Evolutionary conservation across 306 rosid species (phyloP), one percentile per base, ranked within the genome.

Genomic region (Rosa rugosa): DNA sequence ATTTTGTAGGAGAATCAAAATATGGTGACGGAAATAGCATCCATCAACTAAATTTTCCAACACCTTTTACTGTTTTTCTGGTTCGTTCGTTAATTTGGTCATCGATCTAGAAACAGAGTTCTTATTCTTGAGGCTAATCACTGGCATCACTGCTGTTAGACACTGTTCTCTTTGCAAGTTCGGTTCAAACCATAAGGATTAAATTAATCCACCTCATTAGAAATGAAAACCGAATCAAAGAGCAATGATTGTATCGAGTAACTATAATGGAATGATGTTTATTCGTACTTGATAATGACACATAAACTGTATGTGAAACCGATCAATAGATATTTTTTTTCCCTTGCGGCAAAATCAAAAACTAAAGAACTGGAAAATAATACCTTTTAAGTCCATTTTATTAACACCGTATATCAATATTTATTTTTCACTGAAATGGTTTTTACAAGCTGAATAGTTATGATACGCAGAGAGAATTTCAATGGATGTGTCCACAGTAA

Each of bases 81-180:
- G 17, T 59, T 57, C 2, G 66, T 25, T 60, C 67, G 67, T 60
- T 60, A 60, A 4, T 8, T 13, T 60, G 17, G 38, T 60, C 18
- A 25, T 60, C 57, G 57, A 16, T 51, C 36, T 60, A 31, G 40
- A 60, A 27, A 18, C 60, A 53, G 6, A 53, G 9, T 54, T 17
- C 60, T 63, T 31, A 16, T 13, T 31, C 44, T 31, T 64, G 44
- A 31, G 44, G 44, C 44, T 63, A 14, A 64, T 64, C 44, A 27
- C 31, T 27, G 31, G 31, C 31, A 27, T 27, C 31, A 31, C 69
- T 34, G 69, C 44, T 12, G 5, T 23, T 34, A 34, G 11, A 12
- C 4, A 34, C 69, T 66, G 14, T 57, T 74, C 51, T 57, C 78
- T 74, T 22, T 41, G 22, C 17, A 57, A 41, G 68, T 74, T 74